phyloP scores from a whole-genome alignment of 257 asterid species.

The Solanum microdontum region DNA sequence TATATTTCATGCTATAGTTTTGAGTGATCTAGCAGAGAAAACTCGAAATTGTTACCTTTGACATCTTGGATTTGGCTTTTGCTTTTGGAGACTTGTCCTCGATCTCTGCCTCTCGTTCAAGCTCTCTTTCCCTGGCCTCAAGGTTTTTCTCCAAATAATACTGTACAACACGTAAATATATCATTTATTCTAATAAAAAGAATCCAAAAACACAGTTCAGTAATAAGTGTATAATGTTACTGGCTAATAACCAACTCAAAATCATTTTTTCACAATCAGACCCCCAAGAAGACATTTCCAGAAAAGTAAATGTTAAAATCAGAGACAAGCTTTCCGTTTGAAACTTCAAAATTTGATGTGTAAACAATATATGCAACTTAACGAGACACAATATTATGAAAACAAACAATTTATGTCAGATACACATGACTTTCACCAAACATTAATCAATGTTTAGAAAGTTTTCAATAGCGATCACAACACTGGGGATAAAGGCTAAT shows the following conservation, averaged over 20 bases:
- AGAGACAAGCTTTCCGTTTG: neutral
- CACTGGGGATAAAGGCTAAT: neutral
- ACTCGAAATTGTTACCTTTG: conserved; percentile 46
- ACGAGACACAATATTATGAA: neutral
- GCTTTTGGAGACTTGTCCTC: conserved; percentile 88
- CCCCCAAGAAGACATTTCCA: neutral
- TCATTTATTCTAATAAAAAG: neutral
- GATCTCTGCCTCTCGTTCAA: conserved; percentile 98
- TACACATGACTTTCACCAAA: neutral
- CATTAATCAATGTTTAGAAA: neutral
- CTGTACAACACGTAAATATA: conserved; percentile 22
- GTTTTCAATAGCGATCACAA: neutral
- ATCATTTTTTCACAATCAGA: neutral
- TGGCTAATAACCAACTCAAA: neutral
- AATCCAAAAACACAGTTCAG: neutral
- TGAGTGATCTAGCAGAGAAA: neutral
- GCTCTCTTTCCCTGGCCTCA: conserved; percentile 80
- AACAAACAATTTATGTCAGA: neutral
- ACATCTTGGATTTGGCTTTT: conserved; percentile 97
- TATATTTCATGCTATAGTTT: neutral
- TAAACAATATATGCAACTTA: neutral
- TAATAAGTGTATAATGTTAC: neutral
- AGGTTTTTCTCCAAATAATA: conserved; percentile 96
- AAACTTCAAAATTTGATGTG: neutral
- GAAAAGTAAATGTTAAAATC: neutral